Conservation (phyloP, 2,329 filamentous ascomycete species). For the Claviceps sp. region DNA sequence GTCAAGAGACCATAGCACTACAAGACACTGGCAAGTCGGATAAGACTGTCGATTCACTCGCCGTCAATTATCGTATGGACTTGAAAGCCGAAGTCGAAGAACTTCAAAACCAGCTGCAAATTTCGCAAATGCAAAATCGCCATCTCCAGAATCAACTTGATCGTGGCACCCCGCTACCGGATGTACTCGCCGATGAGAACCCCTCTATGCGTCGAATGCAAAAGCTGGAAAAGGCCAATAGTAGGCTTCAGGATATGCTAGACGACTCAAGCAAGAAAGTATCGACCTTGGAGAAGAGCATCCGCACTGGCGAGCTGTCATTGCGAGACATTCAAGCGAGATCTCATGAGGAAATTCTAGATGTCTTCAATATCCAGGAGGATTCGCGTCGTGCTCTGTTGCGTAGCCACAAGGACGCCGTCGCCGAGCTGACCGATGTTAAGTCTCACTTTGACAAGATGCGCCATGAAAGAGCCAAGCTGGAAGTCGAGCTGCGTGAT, state of each 20-base stretch:
- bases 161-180: constrained; percentile 46
- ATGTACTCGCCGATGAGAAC: constrained; percentile 62
- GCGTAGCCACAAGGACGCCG: constrained; percentile 71
- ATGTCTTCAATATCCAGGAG: constrained; percentile 86
- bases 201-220: constrained; percentile 71
- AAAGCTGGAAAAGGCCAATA: constrained; percentile 87
- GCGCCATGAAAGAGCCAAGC: constrained; percentile 62
- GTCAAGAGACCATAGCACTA: constrained; percentile 42
- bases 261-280: constrained; percentile 91
- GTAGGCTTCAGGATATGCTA: constrained; percentile 80
- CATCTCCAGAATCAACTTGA: constrained; percentile 83
- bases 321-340: constrained; percentile 84
- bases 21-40: constrained; percentile 76
- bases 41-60: constrained; percentile 64
- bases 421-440: constrained; percentile 73
- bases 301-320: constrained; percentile 76
- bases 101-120: constrained; percentile 84
- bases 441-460: constrained; percentile 80
- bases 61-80: constrained; percentile 81
- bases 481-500: constrained; percentile 83
- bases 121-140: constrained; percentile 88
- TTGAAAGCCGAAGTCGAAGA: constrained; percentile 82
- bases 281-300: constrained; percentile 73
- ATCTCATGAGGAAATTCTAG: constrained; percentile 87
- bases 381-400: constrained; percentile 71